Evolutionary conservation across 345 rosid species (phyloP), one percentile per base, ranked within the genome.

Genomic region (Rhodomyrtus tomentosa): DNA sequence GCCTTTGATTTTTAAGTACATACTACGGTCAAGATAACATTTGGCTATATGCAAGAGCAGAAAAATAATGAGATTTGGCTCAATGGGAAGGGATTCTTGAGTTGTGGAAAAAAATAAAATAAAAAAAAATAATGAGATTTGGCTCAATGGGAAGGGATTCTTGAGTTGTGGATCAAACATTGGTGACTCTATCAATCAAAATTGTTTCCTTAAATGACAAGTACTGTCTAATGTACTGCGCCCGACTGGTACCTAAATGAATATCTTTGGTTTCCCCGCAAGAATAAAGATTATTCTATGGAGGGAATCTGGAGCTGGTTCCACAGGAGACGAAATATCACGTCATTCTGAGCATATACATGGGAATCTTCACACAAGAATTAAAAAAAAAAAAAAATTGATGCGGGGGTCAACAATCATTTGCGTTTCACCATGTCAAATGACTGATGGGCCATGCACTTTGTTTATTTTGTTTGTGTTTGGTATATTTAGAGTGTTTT

Each of bases 271-370:
- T 68, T 68, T 68, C 56, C 36, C 83, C 36, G 45, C 22, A 50
- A 50, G 15, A 15, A 27, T 20, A 36, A 18, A 29, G 24, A 27
- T n/a, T 81, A 32, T 81, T n/a, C 12, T 81, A 81, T 86, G 55
- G 53, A 52, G 52, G 86, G 89, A 82, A 85, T 86, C 88, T 80
- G 50, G 22, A 81, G 84, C 40, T 49, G 74, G 74, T 32, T 49
- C 21, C 21, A 1, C 84, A 85, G 54, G 8, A 20, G 87, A 83
- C 85, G 84, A 87, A 80, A 73, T 80, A 84, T 83, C 87, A 84
- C 81, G 48, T 80, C 51, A 81, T 53, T 13, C 82, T 15, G 15
- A 85, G 86, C 11, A 86, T 85, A 86, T 83, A 5, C 89, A 48
- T 55, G 20, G 84, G 85, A 24, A 88, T 85, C 59, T 87, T 49